Conservation (phyloP, 352 stramenopile genomes). For the Globisporangium acanthophoron region DNA sequence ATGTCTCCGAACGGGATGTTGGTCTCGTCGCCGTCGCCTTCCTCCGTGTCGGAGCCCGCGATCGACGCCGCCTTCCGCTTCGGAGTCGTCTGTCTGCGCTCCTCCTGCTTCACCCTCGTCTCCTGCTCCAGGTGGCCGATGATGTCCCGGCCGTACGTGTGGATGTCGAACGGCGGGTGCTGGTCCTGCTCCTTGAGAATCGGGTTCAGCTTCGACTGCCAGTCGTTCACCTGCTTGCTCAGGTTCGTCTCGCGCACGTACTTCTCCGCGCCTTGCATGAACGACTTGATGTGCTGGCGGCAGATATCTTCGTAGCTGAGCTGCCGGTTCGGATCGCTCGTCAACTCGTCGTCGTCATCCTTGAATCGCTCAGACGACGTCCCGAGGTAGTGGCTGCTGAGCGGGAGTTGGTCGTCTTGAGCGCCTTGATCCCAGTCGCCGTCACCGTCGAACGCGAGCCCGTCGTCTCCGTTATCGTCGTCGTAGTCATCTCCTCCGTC, state of each 20-base stretch:
- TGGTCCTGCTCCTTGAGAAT: constrained; percentile 66
- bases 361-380: not conserved
- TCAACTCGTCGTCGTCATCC: not conserved
- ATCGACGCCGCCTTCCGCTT: constrained; percentile 28
- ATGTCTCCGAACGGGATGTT: constrained; percentile 50
- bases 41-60: constrained; percentile 4
- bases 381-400: not conserved
- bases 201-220: constrained; percentile 70
- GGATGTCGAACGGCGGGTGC: constrained; percentile 71
- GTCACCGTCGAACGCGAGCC: constrained; percentile 13
- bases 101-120: constrained; percentile 16
- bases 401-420: constrained; percentile 14
- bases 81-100: constrained; percentile 18
- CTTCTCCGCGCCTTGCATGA: constrained; percentile 77
- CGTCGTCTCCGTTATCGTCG: constrained; percentile 23
- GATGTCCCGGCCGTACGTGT: constrained; percentile 59
- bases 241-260: constrained; percentile 73
- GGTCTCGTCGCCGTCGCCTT: constrained; percentile 9
- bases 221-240: constrained; percentile 67
- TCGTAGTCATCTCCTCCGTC: constrained; percentile 19
- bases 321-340: constrained; percentile 5
- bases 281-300: constrained; percentile 65
- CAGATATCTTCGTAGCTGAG: constrained; percentile 72
- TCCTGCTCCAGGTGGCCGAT: constrained; percentile 40
- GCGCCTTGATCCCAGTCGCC: constrained; percentile 22